These are phyloP conservation scores for Musa beccarii DNA, from an alignment of 176 grass and related monocot species.

Conservation along the genomic window DNA sequence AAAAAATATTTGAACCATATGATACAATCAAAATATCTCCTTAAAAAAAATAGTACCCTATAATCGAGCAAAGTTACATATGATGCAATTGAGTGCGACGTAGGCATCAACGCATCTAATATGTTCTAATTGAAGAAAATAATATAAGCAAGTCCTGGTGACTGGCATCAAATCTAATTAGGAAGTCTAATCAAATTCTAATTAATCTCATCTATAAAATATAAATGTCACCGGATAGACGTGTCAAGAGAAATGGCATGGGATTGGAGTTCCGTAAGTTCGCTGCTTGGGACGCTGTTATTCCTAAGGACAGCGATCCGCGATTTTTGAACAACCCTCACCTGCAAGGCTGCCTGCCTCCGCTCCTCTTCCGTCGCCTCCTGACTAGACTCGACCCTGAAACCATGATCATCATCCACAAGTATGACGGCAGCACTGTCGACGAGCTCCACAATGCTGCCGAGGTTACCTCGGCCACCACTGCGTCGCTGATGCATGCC, in stretches of 20 bases:
- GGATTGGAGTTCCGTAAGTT: conserved; percentile 55
- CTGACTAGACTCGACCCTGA: conserved; percentile 13
- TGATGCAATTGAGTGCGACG: no score
- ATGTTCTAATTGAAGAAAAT: no score
- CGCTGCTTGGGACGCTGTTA: conserved; percentile 42
- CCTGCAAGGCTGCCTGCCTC: conserved; percentile 19
- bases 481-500: conserved; percentile 35
- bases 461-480: conserved; percentile 42
- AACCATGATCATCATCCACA: conserved; percentile 48
- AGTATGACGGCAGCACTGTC: conserved; percentile 27
- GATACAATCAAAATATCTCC: no score
- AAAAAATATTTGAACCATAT: no score
- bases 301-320: conserved; percentile 40
- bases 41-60: no score
- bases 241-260: conserved; percentile 37
- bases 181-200: no score
- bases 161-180: no score
- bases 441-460: conserved; percentile 47
- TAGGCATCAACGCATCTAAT: no score
- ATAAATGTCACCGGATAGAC: no score
- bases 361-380: conserved; percentile 13
- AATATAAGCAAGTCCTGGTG: no score
- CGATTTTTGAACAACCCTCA: conserved; percentile 47
- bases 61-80: no score
- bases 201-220: no score